Base-by-base conservation (phyloP, 2,329 filamentous ascomycete species). In the Colletotrichum spinosum region DNA sequence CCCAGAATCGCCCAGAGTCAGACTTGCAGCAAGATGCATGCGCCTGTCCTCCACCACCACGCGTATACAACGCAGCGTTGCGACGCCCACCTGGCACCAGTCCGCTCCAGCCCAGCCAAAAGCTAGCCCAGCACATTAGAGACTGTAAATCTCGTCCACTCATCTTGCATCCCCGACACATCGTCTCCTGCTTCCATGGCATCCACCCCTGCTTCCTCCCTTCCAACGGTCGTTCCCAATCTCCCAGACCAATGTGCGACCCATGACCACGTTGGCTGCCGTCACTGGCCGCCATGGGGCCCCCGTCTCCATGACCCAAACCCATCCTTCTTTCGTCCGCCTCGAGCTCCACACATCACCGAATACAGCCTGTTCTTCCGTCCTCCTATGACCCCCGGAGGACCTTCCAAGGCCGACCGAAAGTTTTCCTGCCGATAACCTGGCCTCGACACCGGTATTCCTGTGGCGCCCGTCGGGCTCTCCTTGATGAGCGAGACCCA, bases 201-300 rank as follows among this genome's bases (percentile, higher is more conserved):
- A 59, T 38, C 25, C 17, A 33, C 56, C 13, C 60, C 49, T 51
- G 64, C 60, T 10, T 48, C 60, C 42, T 39, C 64, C 64, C 39
- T 54, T 67, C 64, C 59, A 65, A 67, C 64, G 60, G 64, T 67
- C 55, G 64, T 67, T 67, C 64, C 38, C 50, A 65, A 67, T 67
- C 60, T 67, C 60, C 50, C 51, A 55, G 54, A 50, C 54, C 64
- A 54, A 57, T 67, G 65, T 60, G 65, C 52, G 65, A 66, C 61
- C 61, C 60, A 61, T 61, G 56, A 67, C 65, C 61, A 67, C 62
- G 62, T 67, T 67, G 55, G 62, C 56, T n/a, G 53, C 48, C 56
- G 62, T 62, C 56, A 61, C 65, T 67, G 61, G 62, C 62, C 56
- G 55, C 52, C 37, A 55, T 62, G 45, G 11, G 46, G 62, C 46